Evolutionary conservation across 805 yeast species (phyloP).

Genomic region (Spathaspora gorwiae): DNA sequence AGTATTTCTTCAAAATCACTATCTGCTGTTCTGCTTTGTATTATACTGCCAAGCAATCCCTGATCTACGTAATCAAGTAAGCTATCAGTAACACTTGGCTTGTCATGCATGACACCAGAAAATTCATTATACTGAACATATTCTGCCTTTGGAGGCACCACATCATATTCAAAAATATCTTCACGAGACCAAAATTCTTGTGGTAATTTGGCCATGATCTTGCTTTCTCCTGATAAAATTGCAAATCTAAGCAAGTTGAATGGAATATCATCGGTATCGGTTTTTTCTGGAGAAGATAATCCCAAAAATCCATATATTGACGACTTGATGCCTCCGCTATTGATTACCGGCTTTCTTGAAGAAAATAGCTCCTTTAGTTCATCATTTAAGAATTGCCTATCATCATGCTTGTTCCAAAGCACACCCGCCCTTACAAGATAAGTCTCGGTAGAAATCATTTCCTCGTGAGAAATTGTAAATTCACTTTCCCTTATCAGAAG

Average conservation of each 20-base stretch:
- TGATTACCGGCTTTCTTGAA: background rate
- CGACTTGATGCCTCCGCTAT: background rate
- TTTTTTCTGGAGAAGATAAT: constrained; percentile 2
- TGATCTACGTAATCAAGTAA: constrained; percentile 45
- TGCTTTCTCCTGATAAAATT: constrained; percentile 65
- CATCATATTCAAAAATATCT: constrained; percentile 66
- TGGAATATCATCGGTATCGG: constrained; percentile 40
- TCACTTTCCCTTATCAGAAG: constrained; percentile 19
- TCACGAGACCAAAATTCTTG: constrained; percentile 53
- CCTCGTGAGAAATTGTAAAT: constrained; percentile 20
- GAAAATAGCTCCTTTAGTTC: constrained; percentile 28
- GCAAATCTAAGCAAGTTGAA: constrained; percentile 62
- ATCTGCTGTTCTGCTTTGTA: constrained; percentile 30
- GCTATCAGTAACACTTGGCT: constrained; percentile 16
- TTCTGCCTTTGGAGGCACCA: constrained; percentile 54
- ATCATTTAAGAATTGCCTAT: constrained; percentile 45
- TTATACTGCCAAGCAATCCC: constrained; percentile 39
- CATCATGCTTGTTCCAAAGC: constrained; percentile 49
- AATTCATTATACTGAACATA: constrained; percentile 35
- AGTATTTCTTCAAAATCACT: constrained; percentile 20
- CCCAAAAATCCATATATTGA: constrained; percentile 6
- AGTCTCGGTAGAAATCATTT: constrained; percentile 47
- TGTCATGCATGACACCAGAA: constrained; percentile 18
- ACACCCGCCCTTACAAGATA: constrained; percentile 53
- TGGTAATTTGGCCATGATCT: constrained; percentile 69